Evolutionary conservation across 2,329 filamentous ascomycete genomes (phyloP), one percentile per base, ranked within the genome.

Genomic region (Neodidymelliopsis sp.): DNA sequence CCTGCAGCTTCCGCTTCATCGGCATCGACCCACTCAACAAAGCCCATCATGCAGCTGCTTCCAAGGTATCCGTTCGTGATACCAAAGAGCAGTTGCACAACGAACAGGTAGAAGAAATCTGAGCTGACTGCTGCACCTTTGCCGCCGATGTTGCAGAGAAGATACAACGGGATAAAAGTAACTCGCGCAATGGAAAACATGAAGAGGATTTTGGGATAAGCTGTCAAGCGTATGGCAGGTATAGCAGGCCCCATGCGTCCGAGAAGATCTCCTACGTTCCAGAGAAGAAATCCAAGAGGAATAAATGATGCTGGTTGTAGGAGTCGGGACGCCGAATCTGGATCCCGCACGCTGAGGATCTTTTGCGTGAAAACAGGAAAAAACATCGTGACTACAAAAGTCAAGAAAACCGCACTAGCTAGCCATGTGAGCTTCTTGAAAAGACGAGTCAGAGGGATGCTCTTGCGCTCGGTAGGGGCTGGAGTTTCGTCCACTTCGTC

Each of bases 21-120:
- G 2, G 87, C 84, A 4, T 87, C 86, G 1, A 97, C 92, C 83
- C 86, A 93, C 59, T 89, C 85, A 0, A 83, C 84, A 0, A 91
- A 88, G 1, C 88, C 88, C 84, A 97, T 96, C 92, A 99, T 97
- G 71, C 89, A 91, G 60, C 83, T 88, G 47, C 89, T 90, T 22
- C 89, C 88, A 11, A 99, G 73, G 80, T 89, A 97, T 1, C 94
- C 94, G 68, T 93, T 97, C 8, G 85, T 89, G 27, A 91, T 65
- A 2, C 94, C 94, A 66, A 95, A 97, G 1, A 87, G 75, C 11
- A 94, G 73, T 74, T 97, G 92, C 28, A 97, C 89, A 15, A 94
- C 67, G 19, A 91, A 71, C 8, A 97, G 79, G 64, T 97, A 99
- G 74, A 97, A 97, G 35, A 88, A 74, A 67, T 99, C 94, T 59